phyloP scores from a whole-genome alignment of 768 basidiomycete genomes.

The Lactarius akahatsu region DNA sequence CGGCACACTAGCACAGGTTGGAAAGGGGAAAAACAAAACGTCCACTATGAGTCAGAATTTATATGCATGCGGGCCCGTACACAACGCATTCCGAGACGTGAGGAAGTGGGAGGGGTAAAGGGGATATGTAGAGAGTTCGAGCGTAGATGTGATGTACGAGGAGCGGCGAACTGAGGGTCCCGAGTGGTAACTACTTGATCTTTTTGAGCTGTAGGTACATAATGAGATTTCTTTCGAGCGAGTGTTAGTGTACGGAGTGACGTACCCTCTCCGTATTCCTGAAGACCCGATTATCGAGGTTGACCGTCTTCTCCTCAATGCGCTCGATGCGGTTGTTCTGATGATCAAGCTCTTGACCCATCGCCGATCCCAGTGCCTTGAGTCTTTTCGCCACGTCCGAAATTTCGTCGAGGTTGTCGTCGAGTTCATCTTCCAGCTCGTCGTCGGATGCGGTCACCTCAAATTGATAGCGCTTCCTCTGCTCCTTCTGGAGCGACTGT shows the following conservation, averaged over 20 bases:
- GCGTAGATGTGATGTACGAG: too few species aligned
- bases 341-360: slow-evolving; percentile 83
- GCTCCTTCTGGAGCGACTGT: slow-evolving; percentile 57
- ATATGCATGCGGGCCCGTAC: too few species aligned
- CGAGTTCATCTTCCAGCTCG: slow-evolving; percentile 91
- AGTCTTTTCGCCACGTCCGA: slow-evolving; percentile 71
- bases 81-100: too few species aligned
- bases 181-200: slow-evolving; percentile 34
- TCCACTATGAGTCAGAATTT: too few species aligned
- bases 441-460: slow-evolving; percentile 90
- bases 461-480: slow-evolving; percentile 84
- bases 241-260: background rate
- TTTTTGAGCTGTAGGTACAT: slow-evolving; percentile 37
- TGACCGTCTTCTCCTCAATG: slow-evolving; percentile 76
- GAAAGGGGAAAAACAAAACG: too few species aligned
- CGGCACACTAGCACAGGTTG: too few species aligned
- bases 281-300: slow-evolving; percentile 71
- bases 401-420: slow-evolving; percentile 88
- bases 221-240: slow-evolving; percentile 7
- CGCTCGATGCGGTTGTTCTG: slow-evolving; percentile 81
- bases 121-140: too few species aligned
- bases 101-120: too few species aligned
- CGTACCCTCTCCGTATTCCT: slow-evolving; percentile 80
- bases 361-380: slow-evolving; percentile 74
- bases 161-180: too few species aligned